A percentile compares a stretch with the other conserved stretches of the same genome.
Conservation (phyloP, 192 early-diverging fungal species). For the Gonapodya sp. region DNA sequence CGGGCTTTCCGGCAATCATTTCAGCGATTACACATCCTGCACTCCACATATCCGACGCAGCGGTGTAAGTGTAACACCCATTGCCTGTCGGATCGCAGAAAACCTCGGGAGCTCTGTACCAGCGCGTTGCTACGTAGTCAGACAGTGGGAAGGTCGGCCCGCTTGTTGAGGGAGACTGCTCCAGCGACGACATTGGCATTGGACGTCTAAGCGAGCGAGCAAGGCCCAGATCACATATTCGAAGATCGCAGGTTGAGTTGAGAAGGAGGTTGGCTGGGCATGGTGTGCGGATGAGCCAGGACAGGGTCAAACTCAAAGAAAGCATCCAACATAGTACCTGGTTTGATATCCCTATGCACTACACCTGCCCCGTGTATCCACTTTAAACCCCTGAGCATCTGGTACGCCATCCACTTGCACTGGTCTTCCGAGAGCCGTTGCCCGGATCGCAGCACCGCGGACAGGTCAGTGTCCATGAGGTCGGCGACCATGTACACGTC, state of each 20-base stretch:
- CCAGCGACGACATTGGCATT: background rate
- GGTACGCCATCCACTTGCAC: slow-evolving; percentile 97
- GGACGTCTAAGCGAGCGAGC: slow-evolving; percentile 67
- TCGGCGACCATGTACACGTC: slow-evolving; percentile 82
- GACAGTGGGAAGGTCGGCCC: slow-evolving; percentile 47
- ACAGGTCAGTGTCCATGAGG: slow-evolving; percentile 97
- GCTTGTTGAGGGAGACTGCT: background rate
- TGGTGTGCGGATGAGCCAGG: background rate
- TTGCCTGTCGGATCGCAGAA: slow-evolving; percentile 97
- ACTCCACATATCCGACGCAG: slow-evolving; percentile 68
- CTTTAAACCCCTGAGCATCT: slow-evolving; percentile 91
- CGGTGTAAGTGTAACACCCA: slow-evolving; percentile 35
- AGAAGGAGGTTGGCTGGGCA: background rate
- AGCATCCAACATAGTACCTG: slow-evolving; percentile 80
- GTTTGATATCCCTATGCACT: slow-evolving; percentile 95
- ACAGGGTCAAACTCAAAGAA: slow-evolving; percentile 71
- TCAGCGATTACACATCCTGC: slow-evolving; percentile 66
- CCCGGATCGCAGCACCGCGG: slow-evolving; percentile 83
- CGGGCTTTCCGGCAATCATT: slow-evolving; percentile 28
- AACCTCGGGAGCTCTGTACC: slow-evolving; percentile 92
- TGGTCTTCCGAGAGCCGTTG: slow-evolving; percentile 93
- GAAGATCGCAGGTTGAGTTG: background rate
- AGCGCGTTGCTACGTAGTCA: slow-evolving; percentile 88
- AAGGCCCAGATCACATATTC: slow-evolving; percentile 95
- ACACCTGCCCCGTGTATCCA: slow-evolving; percentile 97